Percentiles rank a stretch among this genome's conserved stretches.
These are phyloP conservation scores for Lanmaoa pseudosensibilis DNA, from an alignment of 768 basidiomycete species.

Conservation along the genomic window DNA sequence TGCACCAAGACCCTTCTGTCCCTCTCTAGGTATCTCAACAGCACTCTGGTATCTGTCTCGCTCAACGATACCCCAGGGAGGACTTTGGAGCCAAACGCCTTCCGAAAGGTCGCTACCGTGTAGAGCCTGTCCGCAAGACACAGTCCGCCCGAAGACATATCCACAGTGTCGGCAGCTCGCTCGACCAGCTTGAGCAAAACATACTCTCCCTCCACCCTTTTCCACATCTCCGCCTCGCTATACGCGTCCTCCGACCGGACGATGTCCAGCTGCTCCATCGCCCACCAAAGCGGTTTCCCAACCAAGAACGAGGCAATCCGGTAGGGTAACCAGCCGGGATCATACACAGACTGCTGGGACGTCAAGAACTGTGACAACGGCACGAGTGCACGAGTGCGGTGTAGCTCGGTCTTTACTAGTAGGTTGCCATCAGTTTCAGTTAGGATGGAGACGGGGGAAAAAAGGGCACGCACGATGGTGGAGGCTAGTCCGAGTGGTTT, in stretches of 20 bases:
- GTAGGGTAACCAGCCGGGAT: slow-evolving; percentile 65
- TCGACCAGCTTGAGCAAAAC: slow-evolving; percentile 67
- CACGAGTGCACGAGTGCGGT: slow-evolving; percentile 44
- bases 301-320: slow-evolving; percentile 71
- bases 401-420: slow-evolving; percentile 72
- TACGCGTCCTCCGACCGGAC: slow-evolving; percentile 59
- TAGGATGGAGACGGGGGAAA: not conserved
- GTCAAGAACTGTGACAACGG: slow-evolving; percentile 55
- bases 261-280: slow-evolving; percentile 73
- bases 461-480: slow-evolving; percentile 62
- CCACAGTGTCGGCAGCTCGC: slow-evolving; percentile 58
- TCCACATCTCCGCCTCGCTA: slow-evolving; percentile 49
- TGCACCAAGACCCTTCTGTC: slow-evolving; percentile 65
- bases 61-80: slow-evolving; percentile 49
- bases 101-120: slow-evolving; percentile 58
- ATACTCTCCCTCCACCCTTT: slow-evolving; percentile 68
- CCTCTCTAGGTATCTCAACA: slow-evolving; percentile 77
- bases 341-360: slow-evolving; percentile 61
- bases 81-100: slow-evolving; percentile 48
- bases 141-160: slow-evolving; percentile 42
- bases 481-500: slow-evolving; percentile 72
- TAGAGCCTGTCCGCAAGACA: slow-evolving; percentile 61
- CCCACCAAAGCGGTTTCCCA: slow-evolving; percentile 85
- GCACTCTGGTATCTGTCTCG: slow-evolving; percentile 62
- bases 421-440: slow-evolving; percentile 29